phyloP scores from a whole-genome alignment of 768 basidiomycete genomes.

The Macrolepiota dolichaula region DNA sequence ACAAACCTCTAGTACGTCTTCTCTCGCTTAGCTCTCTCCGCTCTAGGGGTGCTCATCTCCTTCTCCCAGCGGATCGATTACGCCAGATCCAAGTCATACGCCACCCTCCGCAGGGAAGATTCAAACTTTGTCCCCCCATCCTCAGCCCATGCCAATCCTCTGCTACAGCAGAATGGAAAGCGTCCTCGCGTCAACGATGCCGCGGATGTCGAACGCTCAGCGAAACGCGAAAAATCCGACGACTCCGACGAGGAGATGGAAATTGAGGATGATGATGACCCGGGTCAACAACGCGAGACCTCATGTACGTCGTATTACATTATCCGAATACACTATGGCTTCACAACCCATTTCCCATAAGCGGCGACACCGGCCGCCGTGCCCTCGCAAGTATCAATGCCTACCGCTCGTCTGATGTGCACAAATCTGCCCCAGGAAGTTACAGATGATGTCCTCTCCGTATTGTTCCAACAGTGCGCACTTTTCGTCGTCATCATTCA shows the following conservation, averaged over 20 bases:
- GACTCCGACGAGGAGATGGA: slow-evolving; percentile 75
- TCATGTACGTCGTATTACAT: slow-evolving; percentile 42
- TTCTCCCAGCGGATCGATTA: slow-evolving; percentile 78
- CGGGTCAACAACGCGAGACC: slow-evolving; percentile 39
- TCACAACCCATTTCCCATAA: slow-evolving; percentile 28
- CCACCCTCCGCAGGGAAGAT: slow-evolving; percentile 76
- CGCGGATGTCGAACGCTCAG: slow-evolving; percentile 47
- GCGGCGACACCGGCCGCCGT: slow-evolving; percentile 33
- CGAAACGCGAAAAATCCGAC: slow-evolving; percentile 69
- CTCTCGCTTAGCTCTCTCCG: slow-evolving; percentile 6
- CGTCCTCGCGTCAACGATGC: slow-evolving; percentile 62
- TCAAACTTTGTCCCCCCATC: slow-evolving; percentile 76
- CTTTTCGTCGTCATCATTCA: background rate
- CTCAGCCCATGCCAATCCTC: slow-evolving; percentile 54
- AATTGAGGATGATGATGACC: slow-evolving; percentile 93
- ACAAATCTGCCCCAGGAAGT: slow-evolving; percentile 91
- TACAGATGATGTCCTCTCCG: slow-evolving; percentile 79
- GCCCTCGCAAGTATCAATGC: slow-evolving; percentile 49
- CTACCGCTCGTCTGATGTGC: slow-evolving; percentile 64
- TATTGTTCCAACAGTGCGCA: slow-evolving; percentile 89
- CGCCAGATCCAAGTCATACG: slow-evolving; percentile 86
- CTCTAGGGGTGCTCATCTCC: slow-evolving; percentile 5
- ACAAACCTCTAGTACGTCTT: slow-evolving; percentile 81
- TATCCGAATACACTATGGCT: slow-evolving; percentile 23
- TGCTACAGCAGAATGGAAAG: slow-evolving; percentile 51